phyloP scores from a whole-genome alignment of 805 yeast genomes.

The Candida qinlingensis region DNA sequence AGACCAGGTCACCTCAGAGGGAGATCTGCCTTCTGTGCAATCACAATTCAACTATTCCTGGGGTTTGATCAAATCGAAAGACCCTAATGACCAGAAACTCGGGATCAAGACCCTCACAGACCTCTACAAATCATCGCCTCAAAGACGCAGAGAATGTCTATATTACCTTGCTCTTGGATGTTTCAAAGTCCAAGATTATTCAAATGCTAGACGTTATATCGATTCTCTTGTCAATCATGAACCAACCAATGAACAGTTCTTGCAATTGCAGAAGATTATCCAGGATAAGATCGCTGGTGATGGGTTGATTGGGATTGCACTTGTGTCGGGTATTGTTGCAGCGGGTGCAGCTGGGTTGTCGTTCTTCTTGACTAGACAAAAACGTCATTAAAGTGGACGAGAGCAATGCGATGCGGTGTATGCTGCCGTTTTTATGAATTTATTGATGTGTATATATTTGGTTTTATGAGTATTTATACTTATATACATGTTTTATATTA shows the following conservation, averaged over 20 bases:
- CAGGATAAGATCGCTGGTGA: slow-evolving; percentile 83
- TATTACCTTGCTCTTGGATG: slow-evolving; percentile 87
- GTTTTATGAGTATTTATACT: not conserved
- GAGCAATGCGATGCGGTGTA: not conserved
- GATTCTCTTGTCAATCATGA: slow-evolving; percentile 74
- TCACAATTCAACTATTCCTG: slow-evolving; percentile 92
- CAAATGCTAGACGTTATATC: slow-evolving; percentile 79
- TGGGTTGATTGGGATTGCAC: slow-evolving; percentile 83
- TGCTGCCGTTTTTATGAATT: not conserved
- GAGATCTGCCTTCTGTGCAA: slow-evolving; percentile 74
- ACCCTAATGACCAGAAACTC: slow-evolving; percentile 58
- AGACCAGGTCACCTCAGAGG: slow-evolving; percentile 74
- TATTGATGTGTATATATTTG: too few species aligned
- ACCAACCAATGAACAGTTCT: slow-evolving; percentile 79
- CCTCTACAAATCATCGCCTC: slow-evolving; percentile 68
- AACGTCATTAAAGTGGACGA: slow-evolving; percentile 11
- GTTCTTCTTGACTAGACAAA: slow-evolving; percentile 30
- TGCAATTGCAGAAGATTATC: slow-evolving; percentile 63
- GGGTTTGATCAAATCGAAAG: slow-evolving; percentile 79
- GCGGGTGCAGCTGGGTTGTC: slow-evolving; percentile 65
- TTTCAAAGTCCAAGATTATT: slow-evolving; percentile 80
- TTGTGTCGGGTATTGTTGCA: slow-evolving; percentile 82
- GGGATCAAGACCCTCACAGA: slow-evolving; percentile 75
- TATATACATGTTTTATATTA: not conserved
- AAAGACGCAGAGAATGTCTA: slow-evolving; percentile 81